Conservation (phyloP, 2,329 filamentous ascomycete genomes). For the Escovopsis weberi region DNA sequence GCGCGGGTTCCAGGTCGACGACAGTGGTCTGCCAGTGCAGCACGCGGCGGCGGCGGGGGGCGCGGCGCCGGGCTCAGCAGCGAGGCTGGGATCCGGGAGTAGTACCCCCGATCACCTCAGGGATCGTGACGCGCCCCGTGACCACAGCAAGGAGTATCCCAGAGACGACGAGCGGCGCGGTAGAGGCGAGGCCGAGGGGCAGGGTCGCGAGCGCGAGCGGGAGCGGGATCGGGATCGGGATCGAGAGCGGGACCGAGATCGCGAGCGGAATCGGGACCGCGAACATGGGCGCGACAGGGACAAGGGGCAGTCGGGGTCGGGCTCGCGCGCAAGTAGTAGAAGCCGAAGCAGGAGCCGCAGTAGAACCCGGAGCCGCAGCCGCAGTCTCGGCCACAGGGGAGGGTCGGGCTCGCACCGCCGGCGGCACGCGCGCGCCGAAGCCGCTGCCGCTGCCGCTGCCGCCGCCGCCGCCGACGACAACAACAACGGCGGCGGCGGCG, state of each 20-base stretch:
- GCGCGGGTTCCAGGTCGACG: constrained; percentile 32
- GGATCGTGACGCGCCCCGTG: constrained; percentile 18
- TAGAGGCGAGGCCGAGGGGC: constrained; percentile 9
- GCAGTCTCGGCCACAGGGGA: constrained; percentile 27
- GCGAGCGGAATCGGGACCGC: constrained; percentile 6
- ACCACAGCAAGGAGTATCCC: constrained; percentile 20
- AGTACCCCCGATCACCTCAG: constrained; percentile 28
- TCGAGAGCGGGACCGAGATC: constrained; percentile 6
- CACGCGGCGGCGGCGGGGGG: constrained; percentile 6
- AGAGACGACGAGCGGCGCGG: constrained; percentile 14
- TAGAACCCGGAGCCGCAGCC: constrained; percentile 18
- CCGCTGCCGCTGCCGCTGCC: constrained; percentile 15
- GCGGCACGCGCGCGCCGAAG: constrained; percentile 40
- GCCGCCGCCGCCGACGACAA: too few relatives aligned
- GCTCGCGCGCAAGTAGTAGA: constrained; percentile 19
- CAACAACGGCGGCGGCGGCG: constrained; percentile 7
- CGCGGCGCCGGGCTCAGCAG: constrained; percentile 7
- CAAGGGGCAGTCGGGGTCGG: constrained; percentile 17
- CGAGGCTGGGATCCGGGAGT: constrained; percentile 28
- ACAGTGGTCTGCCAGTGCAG: constrained; percentile 22
- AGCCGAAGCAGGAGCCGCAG: constrained; percentile 13
- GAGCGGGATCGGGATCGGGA: constrained; percentile 7
- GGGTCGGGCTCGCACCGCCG: constrained; percentile 28
- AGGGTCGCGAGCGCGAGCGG: constrained; percentile 8
- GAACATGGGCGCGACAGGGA: background rate